Conservation (phyloP, 1,139 yeast genomes). For the Geotrichum restrictum region DNA sequence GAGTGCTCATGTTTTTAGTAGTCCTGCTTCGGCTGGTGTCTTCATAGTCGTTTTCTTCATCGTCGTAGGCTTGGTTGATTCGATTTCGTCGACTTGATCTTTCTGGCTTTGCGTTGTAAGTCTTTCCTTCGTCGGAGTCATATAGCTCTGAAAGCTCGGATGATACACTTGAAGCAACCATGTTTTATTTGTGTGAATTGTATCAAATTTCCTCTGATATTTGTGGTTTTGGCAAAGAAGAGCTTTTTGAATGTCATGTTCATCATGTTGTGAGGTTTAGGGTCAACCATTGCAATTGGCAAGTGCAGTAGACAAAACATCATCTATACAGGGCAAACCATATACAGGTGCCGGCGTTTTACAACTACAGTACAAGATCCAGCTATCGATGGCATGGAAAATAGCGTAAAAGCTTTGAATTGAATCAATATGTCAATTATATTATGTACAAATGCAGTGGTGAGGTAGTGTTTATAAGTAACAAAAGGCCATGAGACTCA, state of each 20-base stretch:
- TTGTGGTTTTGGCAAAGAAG: too few relatives aligned
- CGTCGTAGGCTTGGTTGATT: slow-evolving; percentile 5
- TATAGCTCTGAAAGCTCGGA: slow-evolving; percentile 29
- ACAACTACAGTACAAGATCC: too few relatives aligned
- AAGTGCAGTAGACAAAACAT: too few relatives aligned
- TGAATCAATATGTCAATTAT: too few relatives aligned
- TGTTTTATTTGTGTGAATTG: neutral
- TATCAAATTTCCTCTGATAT: neutral
- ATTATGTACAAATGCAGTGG: too few relatives aligned
- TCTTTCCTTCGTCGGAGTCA: slow-evolving; percentile 10
- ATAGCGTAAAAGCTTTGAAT: neutral
- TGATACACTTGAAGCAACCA: slow-evolving; percentile 24
- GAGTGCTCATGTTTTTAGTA: neutral
- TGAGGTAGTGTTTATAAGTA: too few relatives aligned
- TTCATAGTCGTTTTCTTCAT: slow-evolving; percentile 5
- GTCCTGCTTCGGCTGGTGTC: slow-evolving; percentile 24
- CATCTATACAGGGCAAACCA: too few relatives aligned
- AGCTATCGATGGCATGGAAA: neutral
- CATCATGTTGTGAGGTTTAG: too few relatives aligned
- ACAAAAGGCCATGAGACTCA: too few relatives aligned
- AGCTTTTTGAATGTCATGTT: too few relatives aligned
- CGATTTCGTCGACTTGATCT: slow-evolving; percentile 7
- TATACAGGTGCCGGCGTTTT: too few relatives aligned
- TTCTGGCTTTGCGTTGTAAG: slow-evolving; percentile 3
- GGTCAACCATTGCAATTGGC: too few relatives aligned